A percentile compares a stretch with the other conserved stretches of the same genome.
These are phyloP conservation scores for Hypomontagnella monticulosa DNA, from an alignment of 495 filamentous ascomycete species.

Conservation along the genomic window DNA sequence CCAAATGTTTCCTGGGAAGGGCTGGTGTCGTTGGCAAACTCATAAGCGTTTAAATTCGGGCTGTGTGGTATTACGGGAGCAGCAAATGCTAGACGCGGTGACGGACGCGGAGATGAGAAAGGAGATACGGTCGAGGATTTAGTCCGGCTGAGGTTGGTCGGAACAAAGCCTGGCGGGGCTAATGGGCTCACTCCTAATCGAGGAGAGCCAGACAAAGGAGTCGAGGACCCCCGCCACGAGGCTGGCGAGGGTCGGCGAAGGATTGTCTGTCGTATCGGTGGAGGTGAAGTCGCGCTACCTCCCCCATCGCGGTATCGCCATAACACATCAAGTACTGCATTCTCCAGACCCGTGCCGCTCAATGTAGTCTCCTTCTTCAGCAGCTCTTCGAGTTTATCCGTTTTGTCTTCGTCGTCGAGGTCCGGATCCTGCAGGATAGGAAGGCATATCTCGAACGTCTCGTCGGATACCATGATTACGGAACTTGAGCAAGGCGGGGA, in stretches of 20 bases:
- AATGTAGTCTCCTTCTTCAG: constrained; percentile 81
- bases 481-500: constrained; percentile 28
- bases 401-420: constrained; percentile 94
- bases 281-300: constrained; percentile 79
- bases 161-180: constrained; percentile 82
- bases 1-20: constrained; percentile 87
- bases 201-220: constrained; percentile 79
- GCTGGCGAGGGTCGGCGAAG: constrained; percentile 91
- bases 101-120: constrained; percentile 93
- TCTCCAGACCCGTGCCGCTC: constrained; percentile 81
- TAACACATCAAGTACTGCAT: constrained; percentile 87
- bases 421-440: constrained; percentile 83
- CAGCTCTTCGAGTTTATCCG: constrained; percentile 88
- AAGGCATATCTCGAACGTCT: constrained; percentile 88
- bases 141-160: constrained; percentile 74
- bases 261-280: constrained; percentile 83
- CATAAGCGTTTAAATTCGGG: constrained; percentile 91
- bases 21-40: constrained; percentile 78
- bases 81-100: constrained; percentile 89
- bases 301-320: constrained; percentile 88
- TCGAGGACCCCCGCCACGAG: constrained; percentile 85
- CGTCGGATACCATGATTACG: constrained; percentile 85
- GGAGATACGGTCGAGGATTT: constrained; percentile 84
- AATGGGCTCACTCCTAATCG: constrained; percentile 82
- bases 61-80: constrained; percentile 94